Evolutionary conservation across 345 rosid species (phyloP).

Genomic region (Salix koriyanagi): DNA sequence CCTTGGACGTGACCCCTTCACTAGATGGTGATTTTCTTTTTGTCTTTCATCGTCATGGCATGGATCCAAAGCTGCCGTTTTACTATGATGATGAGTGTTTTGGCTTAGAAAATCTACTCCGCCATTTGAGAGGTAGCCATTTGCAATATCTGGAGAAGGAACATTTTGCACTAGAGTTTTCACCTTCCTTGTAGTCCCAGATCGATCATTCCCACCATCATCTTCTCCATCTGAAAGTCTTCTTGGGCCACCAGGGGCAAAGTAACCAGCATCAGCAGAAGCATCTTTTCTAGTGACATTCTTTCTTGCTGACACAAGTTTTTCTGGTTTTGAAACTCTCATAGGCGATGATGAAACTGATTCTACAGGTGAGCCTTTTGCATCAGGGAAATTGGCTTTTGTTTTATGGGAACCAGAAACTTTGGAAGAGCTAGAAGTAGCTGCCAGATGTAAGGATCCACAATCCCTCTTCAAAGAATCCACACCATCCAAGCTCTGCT

Average conservation of each 20-base stretch:
- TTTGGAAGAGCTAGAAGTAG: conserved; percentile 93
- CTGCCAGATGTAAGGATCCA: conserved; percentile 50
- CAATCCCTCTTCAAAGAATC: conserved; percentile 51
- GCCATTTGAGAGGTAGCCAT: conserved; percentile 31
- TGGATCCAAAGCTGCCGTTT: conserved; percentile 28
- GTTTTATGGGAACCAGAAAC: conserved; percentile 77
- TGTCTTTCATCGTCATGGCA: conserved; percentile 39
- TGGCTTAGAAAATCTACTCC: conserved; percentile 38
- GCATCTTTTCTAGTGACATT: conserved; percentile 37
- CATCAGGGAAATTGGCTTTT: conserved; percentile 51
- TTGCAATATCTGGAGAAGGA: conserved; percentile 42
- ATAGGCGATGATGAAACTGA: conserved; percentile 83
- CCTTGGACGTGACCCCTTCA: conserved; percentile 40
- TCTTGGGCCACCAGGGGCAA: conserved; percentile 38
- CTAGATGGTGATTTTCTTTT: conserved; percentile 39
- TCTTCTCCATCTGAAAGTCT: conserved; percentile 58
- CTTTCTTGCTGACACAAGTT: conserved; percentile 35
- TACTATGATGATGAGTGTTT: conserved; percentile 27
- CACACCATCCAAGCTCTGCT: conserved; percentile 36
- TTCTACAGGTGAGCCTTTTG: conserved; percentile 80
- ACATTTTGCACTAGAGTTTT: conserved; percentile 28
- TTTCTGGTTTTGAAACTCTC: conserved; percentile 49
- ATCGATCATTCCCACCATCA: conserved; percentile 59
- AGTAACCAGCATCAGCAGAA: conserved; percentile 36
- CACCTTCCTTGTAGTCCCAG: conserved; percentile 42